Conservation (phyloP, 2,329 filamentous ascomycete genomes). For the Helicocarpus griseus region DNA sequence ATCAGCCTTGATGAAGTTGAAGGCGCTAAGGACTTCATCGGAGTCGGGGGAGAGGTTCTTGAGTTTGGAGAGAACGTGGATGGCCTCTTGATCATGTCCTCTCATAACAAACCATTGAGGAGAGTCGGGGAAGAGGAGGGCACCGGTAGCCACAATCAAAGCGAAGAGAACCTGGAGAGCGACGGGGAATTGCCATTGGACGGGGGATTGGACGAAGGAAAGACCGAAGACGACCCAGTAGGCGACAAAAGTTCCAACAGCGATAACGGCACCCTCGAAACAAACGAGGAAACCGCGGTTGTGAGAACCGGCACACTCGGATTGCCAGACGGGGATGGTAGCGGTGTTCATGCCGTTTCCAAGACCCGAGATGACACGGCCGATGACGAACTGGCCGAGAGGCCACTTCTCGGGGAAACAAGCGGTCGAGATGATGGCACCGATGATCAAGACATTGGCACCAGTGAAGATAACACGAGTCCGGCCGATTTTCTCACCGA, state of each 20-base stretch:
- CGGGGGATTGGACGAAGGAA: slow-evolving; percentile 11
- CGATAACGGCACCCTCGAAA: slow-evolving; percentile 40
- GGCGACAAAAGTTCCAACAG: slow-evolving; percentile 36
- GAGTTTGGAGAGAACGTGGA: too few species aligned
- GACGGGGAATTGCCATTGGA: slow-evolving; percentile 39
- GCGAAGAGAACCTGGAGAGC: slow-evolving; percentile 40
- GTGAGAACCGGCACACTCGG: slow-evolving; percentile 39
- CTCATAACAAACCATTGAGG: slow-evolving; percentile 20
- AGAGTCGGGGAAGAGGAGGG: slow-evolving; percentile 29
- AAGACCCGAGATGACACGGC: slow-evolving; percentile 38
- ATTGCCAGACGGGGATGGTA: slow-evolving; percentile 40
- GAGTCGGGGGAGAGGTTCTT: too few species aligned
- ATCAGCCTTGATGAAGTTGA: too few species aligned
- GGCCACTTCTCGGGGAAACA: slow-evolving; percentile 21
- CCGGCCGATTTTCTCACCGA: slow-evolving; percentile 20
- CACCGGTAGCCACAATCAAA: slow-evolving; percentile 28
- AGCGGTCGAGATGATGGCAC: slow-evolving; percentile 16
- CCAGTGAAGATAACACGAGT: slow-evolving; percentile 43
- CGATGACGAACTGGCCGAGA: slow-evolving; percentile 39
- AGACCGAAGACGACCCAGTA: slow-evolving; percentile 38
- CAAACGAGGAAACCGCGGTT: slow-evolving; percentile 50
- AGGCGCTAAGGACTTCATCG: too few species aligned
- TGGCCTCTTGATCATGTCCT: slow-evolving; percentile 34
- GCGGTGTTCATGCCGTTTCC: slow-evolving; percentile 44
- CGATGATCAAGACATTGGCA: slow-evolving; percentile 36